Conservation (phyloP, 768 basidiomycete genomes). For the Coprinellus aureogranulatus region DNA sequence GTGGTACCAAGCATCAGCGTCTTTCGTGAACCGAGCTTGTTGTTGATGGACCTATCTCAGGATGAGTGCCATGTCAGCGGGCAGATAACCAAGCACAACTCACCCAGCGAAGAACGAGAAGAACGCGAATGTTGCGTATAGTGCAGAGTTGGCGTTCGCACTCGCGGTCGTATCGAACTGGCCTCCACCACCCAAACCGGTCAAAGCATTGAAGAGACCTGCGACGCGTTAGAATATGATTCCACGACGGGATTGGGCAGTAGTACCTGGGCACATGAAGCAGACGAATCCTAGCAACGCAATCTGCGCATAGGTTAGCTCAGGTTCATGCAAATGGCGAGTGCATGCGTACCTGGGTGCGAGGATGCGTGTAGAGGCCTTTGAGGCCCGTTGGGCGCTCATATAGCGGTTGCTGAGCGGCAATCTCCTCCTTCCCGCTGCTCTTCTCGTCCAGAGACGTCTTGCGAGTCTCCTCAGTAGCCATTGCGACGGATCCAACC, state of each 20-base stretch:
- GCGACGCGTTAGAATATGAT: slow-evolving; percentile 5
- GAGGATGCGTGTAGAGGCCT: slow-evolving; percentile 58
- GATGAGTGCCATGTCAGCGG: not conserved
- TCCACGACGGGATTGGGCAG: not conserved
- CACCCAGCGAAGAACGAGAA: slow-evolving; percentile 58
- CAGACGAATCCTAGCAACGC: slow-evolving; percentile 68
- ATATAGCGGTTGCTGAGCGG: slow-evolving; percentile 29
- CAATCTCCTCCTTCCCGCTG: slow-evolving; percentile 22
- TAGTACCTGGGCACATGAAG: slow-evolving; percentile 55
- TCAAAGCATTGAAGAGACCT: slow-evolving; percentile 79
- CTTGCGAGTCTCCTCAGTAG: not conserved
- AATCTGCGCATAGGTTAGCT: slow-evolving; percentile 26
- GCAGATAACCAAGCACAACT: slow-evolving; percentile 14
- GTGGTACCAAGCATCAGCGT: slow-evolving; percentile 72
- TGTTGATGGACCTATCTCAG: slow-evolving; percentile 64
- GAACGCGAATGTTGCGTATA: slow-evolving; percentile 56
- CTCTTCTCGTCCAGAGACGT: slow-evolving; percentile 19
- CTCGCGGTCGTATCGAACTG: slow-evolving; percentile 63
- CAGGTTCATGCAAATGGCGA: not conserved
- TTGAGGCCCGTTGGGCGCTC: slow-evolving; percentile 50
- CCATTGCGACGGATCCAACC: not conserved
- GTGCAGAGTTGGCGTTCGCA: slow-evolving; percentile 66
- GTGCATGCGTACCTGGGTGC: slow-evolving; percentile 39
- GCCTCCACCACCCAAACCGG: slow-evolving; percentile 78
- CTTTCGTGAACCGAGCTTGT: slow-evolving; percentile 70